phyloP scores from a whole-genome alignment of 1,139 yeast genomes.

The Wickerhamomyces sp. region DNA sequence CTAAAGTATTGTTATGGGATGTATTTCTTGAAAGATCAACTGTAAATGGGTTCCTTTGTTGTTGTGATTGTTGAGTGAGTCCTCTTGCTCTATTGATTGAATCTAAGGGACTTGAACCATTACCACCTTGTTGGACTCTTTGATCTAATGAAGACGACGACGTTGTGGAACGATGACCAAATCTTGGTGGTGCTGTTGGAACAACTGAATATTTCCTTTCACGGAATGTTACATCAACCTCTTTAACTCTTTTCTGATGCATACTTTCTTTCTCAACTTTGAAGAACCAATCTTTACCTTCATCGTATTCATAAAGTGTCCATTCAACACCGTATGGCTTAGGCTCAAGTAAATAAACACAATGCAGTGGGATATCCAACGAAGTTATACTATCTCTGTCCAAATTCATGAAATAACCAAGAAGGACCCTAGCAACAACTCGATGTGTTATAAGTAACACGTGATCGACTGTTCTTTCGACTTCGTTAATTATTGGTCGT shows the following conservation, averaged over 20 bases:
- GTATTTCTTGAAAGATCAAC: too few relatives aligned
- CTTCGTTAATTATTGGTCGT: constrained; percentile 85
- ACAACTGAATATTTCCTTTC: constrained; percentile 68
- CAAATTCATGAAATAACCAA: constrained; percentile 85
- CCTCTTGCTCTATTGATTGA: constrained; percentile 20
- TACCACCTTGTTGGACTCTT: too few relatives aligned
- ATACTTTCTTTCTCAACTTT: constrained; percentile 66
- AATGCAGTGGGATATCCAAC: constrained; percentile 87
- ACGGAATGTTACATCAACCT: constrained; percentile 60
- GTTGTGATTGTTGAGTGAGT: constrained; percentile 3
- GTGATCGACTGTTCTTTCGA: constrained; percentile 89
- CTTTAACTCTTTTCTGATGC: constrained; percentile 42
- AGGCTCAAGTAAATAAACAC: constrained; percentile 83
- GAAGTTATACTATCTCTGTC: constrained; percentile 82
- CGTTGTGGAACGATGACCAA: constrained; percentile 1
- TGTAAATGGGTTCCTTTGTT: not conserved
- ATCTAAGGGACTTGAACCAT: constrained; percentile 8
- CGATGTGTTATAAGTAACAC: constrained; percentile 80
- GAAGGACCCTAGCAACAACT: constrained; percentile 79
- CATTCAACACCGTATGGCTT: constrained; percentile 95
- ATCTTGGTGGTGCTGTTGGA: constrained; percentile 41
- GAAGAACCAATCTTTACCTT: constrained; percentile 68
- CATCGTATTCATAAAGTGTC: constrained; percentile 84
- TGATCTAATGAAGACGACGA: not conserved
- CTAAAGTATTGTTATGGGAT: constrained; percentile 15